Evolutionary conservation across 495 filamentous ascomycete genomes (phyloP), one percentile per base, ranked within the genome.

Genomic region (Polyplosphaeria fusca): DNA sequence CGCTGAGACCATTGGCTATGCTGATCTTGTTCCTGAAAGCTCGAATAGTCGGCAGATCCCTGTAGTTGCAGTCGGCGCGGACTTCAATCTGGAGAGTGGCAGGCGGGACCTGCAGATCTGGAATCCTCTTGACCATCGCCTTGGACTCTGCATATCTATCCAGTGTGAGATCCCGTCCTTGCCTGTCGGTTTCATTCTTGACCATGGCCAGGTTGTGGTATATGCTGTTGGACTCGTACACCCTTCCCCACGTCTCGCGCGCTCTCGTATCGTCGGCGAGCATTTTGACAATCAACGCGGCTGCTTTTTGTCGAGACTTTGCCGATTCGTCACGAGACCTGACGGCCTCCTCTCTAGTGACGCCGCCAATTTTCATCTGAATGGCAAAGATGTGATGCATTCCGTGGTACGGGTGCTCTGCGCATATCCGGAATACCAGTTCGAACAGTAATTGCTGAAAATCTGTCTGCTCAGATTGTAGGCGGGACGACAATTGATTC

Each of bases 361-460:
- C 38, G 19, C 35, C 4, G 26, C 32, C 24, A 7, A 56, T 37
- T 19, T 62, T 56, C 20, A 47, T 56, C 19, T 62, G 59, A 25
- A 62, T 84, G 5, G 90, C 85, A 73, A 89, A 94, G 19, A 99
- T 89, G 48, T 96, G 91, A 67, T 96, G 92, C 84, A 96, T 91
- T 37, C 88, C 88, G 64, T 99, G 93, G 70, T 90, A 94, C 1
- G 93, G 93, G 69, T 99, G 93, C 23, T 99, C 90, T 9, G 76
- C 75, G 66, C 91, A 96, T 50, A 97, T 93, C 11, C 84, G 78
- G 55, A 84, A 79, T 13, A 96, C 82, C 30, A 97, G 71, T 1
- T 77, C 70, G 18, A 76, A 82, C 14, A 99, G 79, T 3, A 91
- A 73, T 16, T 69, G 68, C 63, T 99, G 94, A 66, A 99, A 99